These are phyloP conservation scores for Scytalidium sp. DNA, from an alignment of 2,329 filamentous ascomycete species.

Conservation along the genomic window DNA sequence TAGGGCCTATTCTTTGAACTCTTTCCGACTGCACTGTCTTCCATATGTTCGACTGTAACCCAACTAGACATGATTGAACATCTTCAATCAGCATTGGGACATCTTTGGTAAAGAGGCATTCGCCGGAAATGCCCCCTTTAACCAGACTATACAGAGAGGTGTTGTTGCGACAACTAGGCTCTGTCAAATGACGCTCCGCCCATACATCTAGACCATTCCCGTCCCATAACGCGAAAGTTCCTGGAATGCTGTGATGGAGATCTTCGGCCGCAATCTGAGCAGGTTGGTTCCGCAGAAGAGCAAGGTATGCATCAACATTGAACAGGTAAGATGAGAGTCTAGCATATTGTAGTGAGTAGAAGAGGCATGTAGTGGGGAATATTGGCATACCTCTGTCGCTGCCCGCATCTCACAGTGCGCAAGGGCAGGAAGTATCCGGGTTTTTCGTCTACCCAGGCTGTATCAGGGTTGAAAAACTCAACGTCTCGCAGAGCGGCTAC, in stretches of 20 bases:
- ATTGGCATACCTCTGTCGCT: constrained; percentile 35
- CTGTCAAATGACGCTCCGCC: constrained; percentile 29
- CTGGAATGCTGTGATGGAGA: constrained; percentile 31
- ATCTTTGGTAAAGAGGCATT: neutral
- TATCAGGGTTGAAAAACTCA: constrained; percentile 33
- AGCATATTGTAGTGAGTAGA: neutral
- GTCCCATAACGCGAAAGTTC: constrained; percentile 35
- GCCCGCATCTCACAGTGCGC: constrained; percentile 27
- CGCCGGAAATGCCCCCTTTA: neutral
- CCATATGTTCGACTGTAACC: constrained; percentile 17
- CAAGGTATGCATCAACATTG: constrained; percentile 38
- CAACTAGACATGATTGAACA: constrained; percentile 20
- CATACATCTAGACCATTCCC: constrained; percentile 34
- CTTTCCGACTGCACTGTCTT: constrained; percentile 7
- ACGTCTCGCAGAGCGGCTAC: constrained; percentile 31
- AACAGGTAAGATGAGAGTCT: constrained; percentile 33
- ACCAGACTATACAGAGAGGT: constrained; percentile 15
- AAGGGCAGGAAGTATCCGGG: constrained; percentile 37
- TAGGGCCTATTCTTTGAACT: neutral
- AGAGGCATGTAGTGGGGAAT: constrained; percentile 1
- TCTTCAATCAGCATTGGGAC: constrained; percentile 20
- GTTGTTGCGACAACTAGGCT: constrained; percentile 29
- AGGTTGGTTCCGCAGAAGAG: constrained; percentile 29
- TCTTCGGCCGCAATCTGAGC: constrained; percentile 33
- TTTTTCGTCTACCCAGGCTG: constrained; percentile 31